A percentile compares a stretch with the other conserved stretches of the same genome.
phyloP scores from a whole-genome alignment of 2,329 filamentous ascomycete species.

The Penicillium corylophilum region DNA sequence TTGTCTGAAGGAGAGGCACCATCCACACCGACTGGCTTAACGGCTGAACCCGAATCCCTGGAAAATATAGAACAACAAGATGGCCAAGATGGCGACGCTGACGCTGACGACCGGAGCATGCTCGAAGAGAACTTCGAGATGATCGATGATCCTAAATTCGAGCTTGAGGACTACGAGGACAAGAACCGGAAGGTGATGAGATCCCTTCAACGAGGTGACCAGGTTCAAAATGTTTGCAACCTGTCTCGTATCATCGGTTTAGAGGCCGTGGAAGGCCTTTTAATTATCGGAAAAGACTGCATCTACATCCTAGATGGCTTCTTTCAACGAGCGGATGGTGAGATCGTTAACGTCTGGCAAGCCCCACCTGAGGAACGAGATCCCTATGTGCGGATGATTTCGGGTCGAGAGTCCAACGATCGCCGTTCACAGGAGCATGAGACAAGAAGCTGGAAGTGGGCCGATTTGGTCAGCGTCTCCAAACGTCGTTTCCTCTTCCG shows the following conservation, averaged over 20 bases:
- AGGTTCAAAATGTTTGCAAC: slow-evolving; percentile 92
- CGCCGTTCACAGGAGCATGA: slow-evolving; percentile 68
- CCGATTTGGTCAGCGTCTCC: slow-evolving; percentile 89
- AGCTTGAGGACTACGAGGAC: slow-evolving; percentile 85
- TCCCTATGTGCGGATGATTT: slow-evolving; percentile 91
- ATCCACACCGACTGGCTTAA: slow-evolving; percentile 34
- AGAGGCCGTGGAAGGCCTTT: slow-evolving; percentile 87
- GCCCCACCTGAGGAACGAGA: slow-evolving; percentile 90
- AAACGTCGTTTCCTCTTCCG: slow-evolving; percentile 94
- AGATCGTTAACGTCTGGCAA: slow-evolving; percentile 96
- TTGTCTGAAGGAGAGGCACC: slow-evolving; percentile 45
- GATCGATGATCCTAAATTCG: slow-evolving; percentile 86
- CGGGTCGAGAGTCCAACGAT: slow-evolving; percentile 67
- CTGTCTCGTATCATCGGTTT: slow-evolving; percentile 91
- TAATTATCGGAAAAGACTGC: slow-evolving; percentile 88
- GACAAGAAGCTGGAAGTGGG: slow-evolving; percentile 89
- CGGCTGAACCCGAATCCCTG: slow-evolving; percentile 32
- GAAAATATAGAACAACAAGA: slow-evolving; percentile 29
- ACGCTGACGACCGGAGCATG: slow-evolving; percentile 40
- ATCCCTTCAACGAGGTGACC: slow-evolving; percentile 82
- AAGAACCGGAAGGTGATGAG: slow-evolving; percentile 98
- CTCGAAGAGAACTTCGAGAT: slow-evolving; percentile 93
- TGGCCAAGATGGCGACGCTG: slow-evolving; percentile 35
- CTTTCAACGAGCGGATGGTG: slow-evolving; percentile 90
- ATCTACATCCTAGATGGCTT: slow-evolving; percentile 96